Evolutionary conservation across 306 rosid genomes (phyloP), one percentile per base, ranked within the genome.

Genomic region (Quillaja saponaria): DNA sequence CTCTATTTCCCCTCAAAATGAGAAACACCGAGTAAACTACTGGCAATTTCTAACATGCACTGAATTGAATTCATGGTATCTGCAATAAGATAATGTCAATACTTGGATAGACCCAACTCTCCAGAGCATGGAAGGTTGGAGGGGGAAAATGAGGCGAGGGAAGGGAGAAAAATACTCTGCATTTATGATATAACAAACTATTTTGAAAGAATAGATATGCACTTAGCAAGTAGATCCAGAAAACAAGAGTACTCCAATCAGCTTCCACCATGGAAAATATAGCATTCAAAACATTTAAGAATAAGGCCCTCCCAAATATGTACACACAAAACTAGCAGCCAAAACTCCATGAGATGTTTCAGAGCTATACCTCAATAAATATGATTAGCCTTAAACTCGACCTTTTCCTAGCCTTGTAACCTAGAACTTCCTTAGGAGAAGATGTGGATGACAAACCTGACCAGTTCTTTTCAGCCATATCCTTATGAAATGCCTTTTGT

Each of bases 401-500:
- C 66, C 61, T 82, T 71, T 63, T 84, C 62, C 90, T 85, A 21
- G 25, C 65, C 78, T 60, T 86, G 54, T 66, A 75, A 66, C 66
- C 63, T 20, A 42, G 63, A 41, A 63, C 58, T 65, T 51, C 79
- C 69, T 73, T 85, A 0, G 65, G 78, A 25, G 85, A 57, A 0
- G 95, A 81, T 9, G 95, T 35, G 13, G 91, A 65, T 5, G 88
- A 49, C 28, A 78, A 47, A 47, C 62, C 78, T 5, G 90, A 28
- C 67, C 58, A 78, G 61, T 64, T 82, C 10, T 77, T 80, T 76
- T 72, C 85, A 8, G 87, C 94, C 67, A 78, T 80, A 65, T 92
- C 99, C 81, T 85, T 86, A 35, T 64, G 71, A 71, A 87, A 89
- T 58, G 99, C 99, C 72, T 78, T 87, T 62, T 89, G 95, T 61